A percentile compares a stretch with the other conserved stretches of the same genome.
Conservation (phyloP, 257 asterid species). For the Jaltomata sinuosa region DNA sequence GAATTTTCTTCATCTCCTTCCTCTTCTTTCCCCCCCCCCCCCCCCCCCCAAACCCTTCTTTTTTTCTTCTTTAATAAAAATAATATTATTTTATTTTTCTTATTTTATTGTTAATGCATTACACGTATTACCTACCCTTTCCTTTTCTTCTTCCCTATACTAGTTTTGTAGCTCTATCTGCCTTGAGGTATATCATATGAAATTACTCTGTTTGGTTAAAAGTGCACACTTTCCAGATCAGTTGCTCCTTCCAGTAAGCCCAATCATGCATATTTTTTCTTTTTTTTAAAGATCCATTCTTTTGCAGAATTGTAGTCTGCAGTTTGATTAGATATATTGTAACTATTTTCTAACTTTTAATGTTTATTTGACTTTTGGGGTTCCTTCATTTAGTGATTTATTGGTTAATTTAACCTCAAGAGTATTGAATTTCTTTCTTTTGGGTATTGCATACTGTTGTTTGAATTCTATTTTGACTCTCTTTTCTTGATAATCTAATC, state of each 20-base stretch:
- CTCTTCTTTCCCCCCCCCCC: neutral
- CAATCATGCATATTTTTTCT: neutral
- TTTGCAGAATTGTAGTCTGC: neutral
- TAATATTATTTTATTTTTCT: neutral
- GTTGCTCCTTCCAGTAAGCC: constrained; percentile 26
- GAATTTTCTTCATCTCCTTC: constrained; percentile 8
- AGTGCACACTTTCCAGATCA: constrained; percentile 29
- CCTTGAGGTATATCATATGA: constrained; percentile 5
- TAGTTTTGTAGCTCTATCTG: constrained; percentile 14
- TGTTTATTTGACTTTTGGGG: neutral
- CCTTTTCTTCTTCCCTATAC: constrained; percentile 13
- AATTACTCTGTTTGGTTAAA: neutral
- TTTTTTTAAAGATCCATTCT: neutral
- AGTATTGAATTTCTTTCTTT: neutral
- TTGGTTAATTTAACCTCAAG: neutral
- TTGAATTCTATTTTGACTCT: constrained; percentile 12
- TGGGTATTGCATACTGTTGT: constrained; percentile 12
- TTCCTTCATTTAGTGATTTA: neutral
- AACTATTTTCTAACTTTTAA: neutral
- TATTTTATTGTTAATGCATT: constrained; percentile 13
- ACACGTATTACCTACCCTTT: constrained; percentile 21
- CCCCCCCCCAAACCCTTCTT: no score
- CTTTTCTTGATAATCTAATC: neutral
- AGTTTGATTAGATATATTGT: neutral
- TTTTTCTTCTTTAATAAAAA: neutral